A percentile compares a stretch with the other conserved stretches of the same genome.
Evolutionary conservation across 495 filamentous ascomycete species (phyloP).

Genomic region (Hypoxylon crocopeplum): DNA sequence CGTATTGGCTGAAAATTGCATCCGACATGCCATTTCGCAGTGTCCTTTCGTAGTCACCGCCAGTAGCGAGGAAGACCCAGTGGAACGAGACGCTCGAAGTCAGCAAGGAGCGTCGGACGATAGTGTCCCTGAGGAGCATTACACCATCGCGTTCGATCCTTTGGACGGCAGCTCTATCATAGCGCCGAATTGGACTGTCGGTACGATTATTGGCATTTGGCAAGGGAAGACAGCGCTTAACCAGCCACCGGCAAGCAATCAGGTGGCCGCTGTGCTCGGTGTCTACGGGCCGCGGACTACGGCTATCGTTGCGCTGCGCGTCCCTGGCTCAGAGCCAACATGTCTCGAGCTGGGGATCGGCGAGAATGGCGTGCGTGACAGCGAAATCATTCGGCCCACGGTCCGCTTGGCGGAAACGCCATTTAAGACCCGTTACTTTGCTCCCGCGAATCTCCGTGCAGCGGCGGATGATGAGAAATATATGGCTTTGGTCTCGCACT

Average conservation of each 20-base stretch:
- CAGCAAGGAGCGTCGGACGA: neutral
- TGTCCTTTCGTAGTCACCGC: constrained; percentile 53
- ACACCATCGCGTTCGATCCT: constrained; percentile 63
- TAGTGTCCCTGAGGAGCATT: constrained; percentile 45
- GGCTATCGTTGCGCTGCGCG: constrained; percentile 52
- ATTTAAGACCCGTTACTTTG: constrained; percentile 54
- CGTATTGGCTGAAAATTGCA: constrained; percentile 53
- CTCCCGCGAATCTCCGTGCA: constrained; percentile 60
- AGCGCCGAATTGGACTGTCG: constrained; percentile 60
- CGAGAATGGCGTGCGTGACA: constrained; percentile 13
- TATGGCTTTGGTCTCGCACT: constrained; percentile 48
- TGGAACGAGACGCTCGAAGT: constrained; percentile 40
- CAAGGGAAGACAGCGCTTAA: constrained; percentile 50
- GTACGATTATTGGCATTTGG: constrained; percentile 61
- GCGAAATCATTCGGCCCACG: constrained; percentile 45
- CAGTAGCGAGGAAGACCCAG: constrained; percentile 61
- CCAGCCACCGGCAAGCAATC: constrained; percentile 41
- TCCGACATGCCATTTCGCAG: constrained; percentile 48
- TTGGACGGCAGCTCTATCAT: constrained; percentile 63
- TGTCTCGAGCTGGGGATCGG: constrained; percentile 55
- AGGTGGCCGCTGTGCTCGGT: constrained; percentile 56
- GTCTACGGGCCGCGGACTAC: constrained; percentile 60
- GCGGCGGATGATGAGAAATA: constrained; percentile 53
- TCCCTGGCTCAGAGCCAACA: constrained; percentile 37
- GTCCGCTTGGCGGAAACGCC: constrained; percentile 39